Base-by-base conservation (phyloP, 495 filamentous ascomycete genomes). In the Evernia prunastri region DNA sequence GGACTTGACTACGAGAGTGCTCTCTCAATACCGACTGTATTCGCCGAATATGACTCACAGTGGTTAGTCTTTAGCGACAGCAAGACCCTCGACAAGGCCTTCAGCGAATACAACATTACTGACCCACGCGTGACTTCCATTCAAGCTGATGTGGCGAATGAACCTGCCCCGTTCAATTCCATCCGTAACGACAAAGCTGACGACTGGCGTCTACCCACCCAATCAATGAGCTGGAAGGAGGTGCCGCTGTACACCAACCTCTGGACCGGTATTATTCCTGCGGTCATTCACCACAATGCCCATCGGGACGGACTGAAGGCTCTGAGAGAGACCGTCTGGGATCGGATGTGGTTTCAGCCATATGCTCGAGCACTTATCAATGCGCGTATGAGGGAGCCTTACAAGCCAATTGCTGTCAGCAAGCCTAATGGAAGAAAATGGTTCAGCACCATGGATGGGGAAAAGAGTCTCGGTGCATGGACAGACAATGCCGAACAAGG, bases 181-280 rank as follows among this genome's bases (percentile, higher is more conserved):
- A 54, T 56, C 25, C 36, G 36, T 18, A 25, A 39, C 17, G 36
- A 58, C 27, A 29, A 33, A n/a, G 6, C 29, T 23, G 33, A 27
- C 25, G 33, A 45, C 12, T 42, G 37, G 37, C 42, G 13, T 42
- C 27, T 35, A 31, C 36, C 37, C 27, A 39, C 17, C 20, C 27
- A 54, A 54, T 36, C 45, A 56, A 56, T 56, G 27, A 39, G 20
- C 20, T 66, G 63, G 63, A 54, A 60, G 12, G 42, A 60, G 12
- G 63, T 66, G 15, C 57, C 57, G 12, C 36, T 66, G 20, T 66
- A 43, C 45, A 53, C 63, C 45, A 66, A 66, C 35, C 58, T 66
- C 18, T 66, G 58, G 58, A 66, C 63, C 8, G 63, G 63, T 13
- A 58, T 66, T 15, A 40, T 59, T 18, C 63, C 63, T 17, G 63